These are phyloP conservation scores for Penicillium pancosmium DNA, from an alignment of 495 filamentous ascomycete genomes.

Conservation along the genomic window DNA sequence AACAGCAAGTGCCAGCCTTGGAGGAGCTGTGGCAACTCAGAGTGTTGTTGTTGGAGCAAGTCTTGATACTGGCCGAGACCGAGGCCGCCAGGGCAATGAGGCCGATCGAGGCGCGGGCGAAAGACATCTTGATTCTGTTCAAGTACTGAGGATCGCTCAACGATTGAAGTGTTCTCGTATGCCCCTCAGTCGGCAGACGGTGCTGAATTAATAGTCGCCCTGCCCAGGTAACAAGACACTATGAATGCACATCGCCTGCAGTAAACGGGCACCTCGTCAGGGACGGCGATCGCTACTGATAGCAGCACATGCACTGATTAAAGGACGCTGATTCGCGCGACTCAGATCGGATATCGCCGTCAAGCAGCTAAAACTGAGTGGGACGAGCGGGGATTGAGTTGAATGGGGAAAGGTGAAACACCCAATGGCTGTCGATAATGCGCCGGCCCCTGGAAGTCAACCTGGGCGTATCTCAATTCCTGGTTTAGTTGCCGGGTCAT, in stretches of 20 bases:
- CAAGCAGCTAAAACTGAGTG: background rate
- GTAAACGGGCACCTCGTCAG: conserved; percentile 9
- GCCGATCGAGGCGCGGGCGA: conserved; percentile 20
- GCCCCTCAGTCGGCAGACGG: background rate
- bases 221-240: background rate
- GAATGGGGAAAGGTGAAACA: conserved; percentile 4
- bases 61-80: conserved; percentile 25
- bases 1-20: conserved; percentile 68
- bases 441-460: background rate
- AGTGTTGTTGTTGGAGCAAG: conserved; percentile 33
- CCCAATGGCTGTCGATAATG: conserved; percentile 6
- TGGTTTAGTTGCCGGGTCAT: background rate
- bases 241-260: conserved; percentile 1
- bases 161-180: background rate
- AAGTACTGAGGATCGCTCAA: background rate
- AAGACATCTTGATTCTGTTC: conserved; percentile 13
- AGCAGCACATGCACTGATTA: conserved; percentile 40
- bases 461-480: background rate
- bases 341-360: conserved; percentile 28
- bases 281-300: conserved; percentile 21
- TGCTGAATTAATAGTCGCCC: conserved; percentile 5
- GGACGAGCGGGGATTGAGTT: background rate
- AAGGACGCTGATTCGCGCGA: conserved; percentile 36
- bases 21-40: conserved; percentile 45
- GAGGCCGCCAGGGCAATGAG: conserved; percentile 34